A percentile compares a stretch with the other conserved stretches of the same genome.
phyloP scores from a whole-genome alignment of 108 stramenopile genomes.

The Nannochloropsis oceanica region DNA sequence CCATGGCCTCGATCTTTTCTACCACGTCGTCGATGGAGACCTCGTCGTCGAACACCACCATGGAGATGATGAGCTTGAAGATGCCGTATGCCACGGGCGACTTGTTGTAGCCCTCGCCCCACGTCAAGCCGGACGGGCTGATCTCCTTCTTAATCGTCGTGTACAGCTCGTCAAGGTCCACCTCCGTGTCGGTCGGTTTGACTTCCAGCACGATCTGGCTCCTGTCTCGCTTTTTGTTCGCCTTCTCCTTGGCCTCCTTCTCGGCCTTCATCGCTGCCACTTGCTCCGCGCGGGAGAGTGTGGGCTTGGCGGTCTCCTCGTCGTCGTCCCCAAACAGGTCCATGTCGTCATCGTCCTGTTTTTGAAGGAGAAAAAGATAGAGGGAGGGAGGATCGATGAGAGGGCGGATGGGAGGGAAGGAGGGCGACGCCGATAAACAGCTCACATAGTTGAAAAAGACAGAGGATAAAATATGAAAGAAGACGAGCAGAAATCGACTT shows the following conservation, averaged over 20 bases:
- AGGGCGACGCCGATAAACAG: not conserved
- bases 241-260: not conserved
- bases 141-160: slow-evolving; percentile 31
- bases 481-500: too few species aligned
- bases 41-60: slow-evolving; percentile 41
- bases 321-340: not conserved
- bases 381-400: not conserved
- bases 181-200: slow-evolving; percentile 45
- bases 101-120: slow-evolving; percentile 44
- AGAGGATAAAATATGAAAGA: not conserved
- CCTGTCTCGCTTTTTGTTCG: slow-evolving; percentile 2
- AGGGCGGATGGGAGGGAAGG: not conserved
- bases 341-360: not conserved
- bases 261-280: not conserved
- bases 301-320: not conserved
- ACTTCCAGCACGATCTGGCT: slow-evolving; percentile 44
- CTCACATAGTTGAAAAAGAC: not conserved
- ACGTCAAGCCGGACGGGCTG: slow-evolving; percentile 34
- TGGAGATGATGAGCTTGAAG: slow-evolving; percentile 44
- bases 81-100: slow-evolving; percentile 46
- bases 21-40: slow-evolving; percentile 16
- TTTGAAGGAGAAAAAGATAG: not conserved
- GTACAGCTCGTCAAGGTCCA: slow-evolving; percentile 39
- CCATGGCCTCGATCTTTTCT: slow-evolving; percentile 10
- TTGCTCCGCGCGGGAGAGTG: not conserved